Evolutionary conservation across 495 filamentous ascomycete genomes (phyloP), one percentile per base, ranked within the genome.

Genomic region (Penicillium psychrofluorescens): DNA sequence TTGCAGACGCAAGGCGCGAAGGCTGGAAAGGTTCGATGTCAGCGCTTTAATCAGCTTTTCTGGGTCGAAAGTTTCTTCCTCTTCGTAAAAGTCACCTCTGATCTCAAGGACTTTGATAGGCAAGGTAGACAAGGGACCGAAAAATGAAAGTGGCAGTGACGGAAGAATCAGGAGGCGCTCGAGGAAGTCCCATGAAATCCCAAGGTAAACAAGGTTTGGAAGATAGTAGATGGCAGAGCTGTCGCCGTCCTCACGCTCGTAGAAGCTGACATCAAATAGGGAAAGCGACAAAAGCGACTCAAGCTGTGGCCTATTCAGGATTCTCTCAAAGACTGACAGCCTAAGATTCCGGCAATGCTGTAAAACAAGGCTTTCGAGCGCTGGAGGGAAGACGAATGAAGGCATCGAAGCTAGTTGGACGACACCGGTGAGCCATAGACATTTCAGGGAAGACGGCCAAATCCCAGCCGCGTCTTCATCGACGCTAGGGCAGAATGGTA

Each of bases 401-500:
- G 48, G 41, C 50, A 63, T 60, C 2, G 35, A 15, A 7, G 36
- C 33, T 2, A 46, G 33, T 32, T 48, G 43, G 30, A 65, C 56
- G n/a, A 38, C 46, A n/a, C 64, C 64, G 42, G 55, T 56, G 13
- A 67, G 22, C 28, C 54, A 55, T 8, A 63, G 49, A 11, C 44
- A 37, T 13, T 45, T 22, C 32, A 67, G 48, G 27, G 39, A 50
- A 8, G 53, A 36, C 4, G 66, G 66, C 66, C 63, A 67, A 13
- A 43, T 41, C 11, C 39, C 29, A 6, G 42, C 32, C 32, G 30
- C 9, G n/a, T 34, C 34, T 35, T 40, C n/a, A 13, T 49, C 48
- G 11, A 49, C 33, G 12, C 44, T 35, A 10, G 51, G 58, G 38
- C 65, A 58, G 38, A 52, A 55, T 36, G 71, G 75, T 22, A 66